These are phyloP conservation scores for Ichthyophthirius multifiliis DNA, from an alignment of 169 alveolate genomes.

Conservation along the genomic window DNA sequence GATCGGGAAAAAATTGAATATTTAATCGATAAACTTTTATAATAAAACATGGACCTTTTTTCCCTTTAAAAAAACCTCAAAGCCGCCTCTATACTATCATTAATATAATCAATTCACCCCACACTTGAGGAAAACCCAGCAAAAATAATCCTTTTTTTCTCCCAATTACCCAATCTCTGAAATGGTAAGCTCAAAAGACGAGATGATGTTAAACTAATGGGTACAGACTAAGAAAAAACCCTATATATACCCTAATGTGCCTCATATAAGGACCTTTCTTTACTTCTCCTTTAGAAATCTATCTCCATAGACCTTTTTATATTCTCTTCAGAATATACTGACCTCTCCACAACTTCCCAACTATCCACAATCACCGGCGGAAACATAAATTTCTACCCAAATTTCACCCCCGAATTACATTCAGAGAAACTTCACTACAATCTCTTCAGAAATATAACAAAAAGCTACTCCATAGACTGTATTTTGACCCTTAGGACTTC, in stretches of 20 bases:
- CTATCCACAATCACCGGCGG: constrained; percentile 65
- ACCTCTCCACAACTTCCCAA: constrained; percentile 50
- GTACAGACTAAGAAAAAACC: constrained; percentile 62
- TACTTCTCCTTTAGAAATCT: constrained; percentile 31
- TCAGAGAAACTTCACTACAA: constrained; percentile 76
- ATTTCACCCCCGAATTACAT: constrained; percentile 26
- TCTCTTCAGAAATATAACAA: constrained; percentile 68
- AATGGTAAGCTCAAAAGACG: constrained; percentile 48
- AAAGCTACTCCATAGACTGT: constrained; percentile 65
- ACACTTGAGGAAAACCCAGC: constrained; percentile 56
- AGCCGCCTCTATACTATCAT: constrained; percentile 49
- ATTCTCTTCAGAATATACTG: constrained; percentile 47
- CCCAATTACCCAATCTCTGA: constrained; percentile 55
- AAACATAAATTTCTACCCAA: constrained; percentile 43
- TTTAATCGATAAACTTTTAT: constrained; percentile 41
- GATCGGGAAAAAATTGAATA: constrained; percentile 62
- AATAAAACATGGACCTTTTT: neutral
- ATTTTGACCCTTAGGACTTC: constrained; percentile 47
- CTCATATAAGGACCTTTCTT: constrained; percentile 13
- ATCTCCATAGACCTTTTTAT: constrained; percentile 59
- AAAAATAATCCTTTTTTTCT: constrained; percentile 66
- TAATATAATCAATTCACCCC: constrained; percentile 43
- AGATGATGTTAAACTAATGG: constrained; percentile 50
- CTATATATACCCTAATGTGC: constrained; percentile 41
- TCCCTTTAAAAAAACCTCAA: too few relatives aligned